Conservation (phyloP, 805 yeast genomes). For the Starmera caribaea region DNA sequence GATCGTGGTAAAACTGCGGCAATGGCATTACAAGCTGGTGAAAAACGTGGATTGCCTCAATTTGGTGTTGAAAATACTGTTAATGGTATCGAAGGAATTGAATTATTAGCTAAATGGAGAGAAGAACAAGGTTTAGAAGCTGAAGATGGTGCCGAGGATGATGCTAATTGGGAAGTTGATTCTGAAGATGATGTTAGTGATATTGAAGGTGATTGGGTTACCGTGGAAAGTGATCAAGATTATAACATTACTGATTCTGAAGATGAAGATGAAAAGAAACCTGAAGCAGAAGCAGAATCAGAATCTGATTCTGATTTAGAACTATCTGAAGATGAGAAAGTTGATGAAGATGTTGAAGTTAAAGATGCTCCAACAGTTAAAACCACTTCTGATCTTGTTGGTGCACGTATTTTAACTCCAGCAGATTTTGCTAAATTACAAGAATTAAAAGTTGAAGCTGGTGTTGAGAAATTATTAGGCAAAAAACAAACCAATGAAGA, state of each 20-base stretch:
- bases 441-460: constrained; percentile 78
- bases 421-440: constrained; percentile 96
- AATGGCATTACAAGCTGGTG: constrained; percentile 63
- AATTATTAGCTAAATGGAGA: constrained; percentile 82
- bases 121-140: constrained; percentile 44
- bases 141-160: constrained; percentile 52
- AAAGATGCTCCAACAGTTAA: constrained; percentile 19
- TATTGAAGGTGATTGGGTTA: constrained; percentile 89
- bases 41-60: constrained; percentile 42
- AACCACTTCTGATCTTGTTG: constrained; percentile 34
- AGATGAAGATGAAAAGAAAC: constrained; percentile 25
- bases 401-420: constrained; percentile 83
- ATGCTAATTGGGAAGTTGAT: constrained; percentile 47
- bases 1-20: constrained; percentile 93
- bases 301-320: constrained; percentile 46
- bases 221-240: constrained; percentile 75
- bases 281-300: constrained; percentile 31
- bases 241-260: constrained; percentile 47
- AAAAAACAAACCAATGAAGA: constrained; percentile 59
- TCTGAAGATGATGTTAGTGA: constrained; percentile 41
- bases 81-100: constrained; percentile 85
- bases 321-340: constrained; percentile 28
- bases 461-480: constrained; percentile 73
- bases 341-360: constrained; percentile 19
- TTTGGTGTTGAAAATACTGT: constrained; percentile 67